These are phyloP conservation scores for Leishmania amazonensis DNA, from an alignment of 208 protist species.

Conservation along the genomic window DNA sequence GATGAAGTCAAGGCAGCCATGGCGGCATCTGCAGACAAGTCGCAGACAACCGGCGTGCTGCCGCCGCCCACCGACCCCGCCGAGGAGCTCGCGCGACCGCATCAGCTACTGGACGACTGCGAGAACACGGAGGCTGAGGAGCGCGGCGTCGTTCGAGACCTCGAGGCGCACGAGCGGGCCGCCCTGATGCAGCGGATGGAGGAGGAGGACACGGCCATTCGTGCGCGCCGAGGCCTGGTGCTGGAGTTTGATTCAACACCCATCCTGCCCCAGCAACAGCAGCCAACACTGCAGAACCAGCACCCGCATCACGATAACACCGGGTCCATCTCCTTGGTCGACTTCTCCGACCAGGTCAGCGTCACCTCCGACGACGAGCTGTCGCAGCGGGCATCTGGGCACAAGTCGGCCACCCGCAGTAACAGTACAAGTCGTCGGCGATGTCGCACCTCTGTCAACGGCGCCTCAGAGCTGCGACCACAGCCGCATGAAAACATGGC, in stretches of 20 bases:
- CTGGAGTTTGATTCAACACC: conserved; percentile 54
- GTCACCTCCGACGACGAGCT: conserved; percentile 74
- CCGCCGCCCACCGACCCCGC: conserved; percentile 1
- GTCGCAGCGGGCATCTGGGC: conserved; percentile 22
- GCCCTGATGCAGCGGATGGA: conserved; percentile 41
- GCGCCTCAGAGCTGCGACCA: neutral
- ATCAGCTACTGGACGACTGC: conserved; percentile 24
- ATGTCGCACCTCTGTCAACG: neutral
- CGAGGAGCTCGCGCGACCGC: conserved; percentile 5
- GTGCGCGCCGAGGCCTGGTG: conserved; percentile 39
- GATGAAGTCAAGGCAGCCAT: neutral
- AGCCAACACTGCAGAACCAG: neutral
- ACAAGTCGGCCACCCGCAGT: conserved; percentile 12
- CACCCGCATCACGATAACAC: conserved; percentile 3
- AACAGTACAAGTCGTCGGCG: conserved; percentile 14
- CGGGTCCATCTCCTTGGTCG: neutral
- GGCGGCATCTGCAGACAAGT: neutral
- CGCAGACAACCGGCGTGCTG: neutral
- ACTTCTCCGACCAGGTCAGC: conserved; percentile 55
- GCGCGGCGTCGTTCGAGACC: conserved; percentile 39
- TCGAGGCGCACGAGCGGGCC: conserved; percentile 39
- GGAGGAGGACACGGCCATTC: conserved; percentile 38
- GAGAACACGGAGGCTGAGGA: conserved; percentile 37
- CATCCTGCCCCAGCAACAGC: conserved; percentile 7
- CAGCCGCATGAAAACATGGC: neutral